These are phyloP conservation scores for Jacaranda copaia DNA, from an alignment of 257 asterid genomes.

Conservation along the genomic window DNA sequence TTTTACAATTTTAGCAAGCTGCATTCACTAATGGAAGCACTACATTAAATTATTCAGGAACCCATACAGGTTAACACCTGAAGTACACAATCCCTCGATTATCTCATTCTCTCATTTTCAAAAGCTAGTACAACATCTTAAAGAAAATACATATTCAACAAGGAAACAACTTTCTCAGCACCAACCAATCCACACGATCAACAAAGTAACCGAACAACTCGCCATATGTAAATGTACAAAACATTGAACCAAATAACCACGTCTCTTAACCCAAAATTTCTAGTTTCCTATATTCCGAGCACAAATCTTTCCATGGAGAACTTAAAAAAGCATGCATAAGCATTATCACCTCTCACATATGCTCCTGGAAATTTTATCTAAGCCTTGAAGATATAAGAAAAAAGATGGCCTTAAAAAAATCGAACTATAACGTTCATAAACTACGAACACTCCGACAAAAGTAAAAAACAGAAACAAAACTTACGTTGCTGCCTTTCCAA, in stretches of 20 bases:
- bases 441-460: neutral
- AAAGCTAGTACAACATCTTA: neutral
- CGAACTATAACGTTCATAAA: neutral
- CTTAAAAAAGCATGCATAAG: conserved; percentile 26
- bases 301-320: neutral
- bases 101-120: too few species aligned
- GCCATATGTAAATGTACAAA: too few species aligned
- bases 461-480: conserved; percentile 32
- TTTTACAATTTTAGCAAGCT: conserved; percentile 6
- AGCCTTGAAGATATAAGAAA: neutral
- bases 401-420: neutral
- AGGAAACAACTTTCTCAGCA: conserved; percentile 15
- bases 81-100: conserved; percentile 2
- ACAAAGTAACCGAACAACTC: neutral
- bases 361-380: neutral
- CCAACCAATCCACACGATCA: neutral
- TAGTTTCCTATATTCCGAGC: neutral
- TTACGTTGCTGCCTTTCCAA: conserved; percentile 98
- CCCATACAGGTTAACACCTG: neutral
- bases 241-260: too few species aligned
- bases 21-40: neutral
- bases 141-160: neutral
- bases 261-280: neutral
- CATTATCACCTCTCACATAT: conserved; percentile 4
- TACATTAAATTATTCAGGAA: neutral